Base-by-base conservation (phyloP, 228 moss, liverwort and hornwort genomes). In the Sphagnum fallax region DNA sequence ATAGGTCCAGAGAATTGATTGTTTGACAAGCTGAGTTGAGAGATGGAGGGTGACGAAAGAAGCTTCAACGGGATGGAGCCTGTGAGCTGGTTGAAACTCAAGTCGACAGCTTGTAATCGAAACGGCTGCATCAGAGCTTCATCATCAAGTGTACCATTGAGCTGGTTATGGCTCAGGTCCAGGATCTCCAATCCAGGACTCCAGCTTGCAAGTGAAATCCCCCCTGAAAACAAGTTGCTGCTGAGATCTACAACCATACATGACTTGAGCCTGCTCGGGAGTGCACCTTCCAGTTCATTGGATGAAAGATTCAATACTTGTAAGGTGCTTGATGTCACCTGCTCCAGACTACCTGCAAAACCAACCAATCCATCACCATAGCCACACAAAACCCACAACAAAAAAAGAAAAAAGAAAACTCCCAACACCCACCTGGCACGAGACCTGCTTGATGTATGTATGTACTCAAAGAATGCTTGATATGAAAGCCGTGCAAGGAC, bases 191-290 rank as follows among this genome's bases (percentile, higher is more conserved):
- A 66, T 14, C 75, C 75, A 59, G 78, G 32, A 50, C 84, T 90
- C 92, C 90, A 91, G 66, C 76, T 81, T 78, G 80, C 76, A 70
- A 91, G 51, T 49, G 74, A 53, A 12, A 91, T 74, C 57, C 76
- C 79, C 50, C 91, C 94, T 8, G 77, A 50, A 66, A 94, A 91
- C 1, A 74, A 75, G 74, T 94, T 94, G 58, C 77, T 65, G 73
- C 94, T 94, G 62, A 94, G 72, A 75, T 94, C 91, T 66, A 94
- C 82, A n/a, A 75, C 73, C 62, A 78, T 80, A 73, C 89, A 89
- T 49, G 75, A 72, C 58, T 89, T 87, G 32, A 88, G 67, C 68
- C 75, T 80, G 4, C 78, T 65, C 55, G 91, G 94, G 55, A 94
- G 77, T 10, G 78, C 52, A 47, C 94, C 91, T 10, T 68, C 72